These are phyloP conservation scores for Brassica incana DNA, from an alignment of 345 rosid species.

Conservation along the genomic window DNA sequence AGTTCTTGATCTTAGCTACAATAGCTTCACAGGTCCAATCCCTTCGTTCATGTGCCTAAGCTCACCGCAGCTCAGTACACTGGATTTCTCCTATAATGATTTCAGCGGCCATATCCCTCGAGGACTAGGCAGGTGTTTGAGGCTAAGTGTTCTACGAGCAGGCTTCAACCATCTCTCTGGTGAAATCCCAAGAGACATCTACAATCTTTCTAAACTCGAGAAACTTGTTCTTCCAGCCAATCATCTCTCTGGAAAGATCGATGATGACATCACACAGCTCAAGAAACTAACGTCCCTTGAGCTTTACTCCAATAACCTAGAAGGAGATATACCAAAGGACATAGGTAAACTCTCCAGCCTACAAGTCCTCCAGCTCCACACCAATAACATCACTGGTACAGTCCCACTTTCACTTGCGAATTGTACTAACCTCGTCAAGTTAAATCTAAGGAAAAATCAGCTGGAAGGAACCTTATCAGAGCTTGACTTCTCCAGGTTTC, in stretches of 20 bases:
- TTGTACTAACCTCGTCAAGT: conserved; percentile 55
- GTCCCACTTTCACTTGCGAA: conserved; percentile 64
- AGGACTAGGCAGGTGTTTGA: conserved; percentile 61
- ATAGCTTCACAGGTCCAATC: conserved; percentile 56
- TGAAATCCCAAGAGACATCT: conserved; percentile 64
- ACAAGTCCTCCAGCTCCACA: conserved; percentile 59
- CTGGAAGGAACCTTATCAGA: conserved; percentile 59
- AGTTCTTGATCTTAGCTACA: conserved; percentile 75
- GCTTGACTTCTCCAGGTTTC: conserved; percentile 59
- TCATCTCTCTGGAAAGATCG: conserved; percentile 56
- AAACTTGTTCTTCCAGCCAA: conserved; percentile 60
- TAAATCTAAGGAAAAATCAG: conserved; percentile 68
- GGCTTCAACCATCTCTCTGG: conserved; percentile 77
- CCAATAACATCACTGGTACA: conserved; percentile 62
- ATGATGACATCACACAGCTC: conserved; percentile 48
- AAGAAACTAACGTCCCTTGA: conserved; percentile 56
- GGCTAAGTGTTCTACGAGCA: conserved; percentile 53
- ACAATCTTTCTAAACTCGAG: conserved; percentile 45
- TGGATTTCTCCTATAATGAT: conserved; percentile 72
- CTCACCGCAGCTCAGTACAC: conserved; percentile 38
- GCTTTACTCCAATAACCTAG: conserved; percentile 62
- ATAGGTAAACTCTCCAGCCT: conserved; percentile 64
- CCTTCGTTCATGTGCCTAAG: conserved; percentile 62
- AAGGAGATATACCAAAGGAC: conserved; percentile 57
- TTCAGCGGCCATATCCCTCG: conserved; percentile 49